Conservation (phyloP, 2,329 filamentous ascomycete species). For the Helotiales sp. region DNA sequence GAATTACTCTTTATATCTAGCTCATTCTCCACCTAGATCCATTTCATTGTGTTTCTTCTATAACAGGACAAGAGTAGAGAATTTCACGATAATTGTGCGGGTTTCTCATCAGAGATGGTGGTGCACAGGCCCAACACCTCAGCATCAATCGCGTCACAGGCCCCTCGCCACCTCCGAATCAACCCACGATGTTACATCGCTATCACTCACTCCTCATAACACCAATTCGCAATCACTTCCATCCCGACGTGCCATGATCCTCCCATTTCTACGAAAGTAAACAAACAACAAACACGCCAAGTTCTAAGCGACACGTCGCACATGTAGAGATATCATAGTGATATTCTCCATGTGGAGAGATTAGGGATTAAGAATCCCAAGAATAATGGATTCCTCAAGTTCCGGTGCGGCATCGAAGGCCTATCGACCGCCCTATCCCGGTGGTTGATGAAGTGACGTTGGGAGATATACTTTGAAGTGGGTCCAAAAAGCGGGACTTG, state of each 20-base stretch:
- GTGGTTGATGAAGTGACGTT: constrained; percentile 7
- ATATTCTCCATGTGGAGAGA: not conserved
- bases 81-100: not conserved
- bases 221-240: not conserved
- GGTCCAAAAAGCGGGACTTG: not conserved
- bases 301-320: not conserved
- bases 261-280: not conserved
- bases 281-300: not conserved
- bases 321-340: not conserved
- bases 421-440: not conserved
- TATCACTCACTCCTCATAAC: too few relatives aligned
- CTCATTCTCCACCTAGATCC: too few relatives aligned
- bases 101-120: not conserved
- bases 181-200: too few relatives aligned
- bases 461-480: not conserved
- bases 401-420: not conserved
- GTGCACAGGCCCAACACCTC: not conserved
- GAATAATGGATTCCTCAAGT: too few relatives aligned
- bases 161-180: not conserved
- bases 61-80: not conserved
- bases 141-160: not conserved
- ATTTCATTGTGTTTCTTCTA: not conserved
- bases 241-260: too few relatives aligned
- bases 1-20: not conserved
- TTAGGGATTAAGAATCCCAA: too few relatives aligned